Evolutionary conservation across 768 basidiomycete genomes (phyloP).

Genomic region (Termitomyces sp.): DNA sequence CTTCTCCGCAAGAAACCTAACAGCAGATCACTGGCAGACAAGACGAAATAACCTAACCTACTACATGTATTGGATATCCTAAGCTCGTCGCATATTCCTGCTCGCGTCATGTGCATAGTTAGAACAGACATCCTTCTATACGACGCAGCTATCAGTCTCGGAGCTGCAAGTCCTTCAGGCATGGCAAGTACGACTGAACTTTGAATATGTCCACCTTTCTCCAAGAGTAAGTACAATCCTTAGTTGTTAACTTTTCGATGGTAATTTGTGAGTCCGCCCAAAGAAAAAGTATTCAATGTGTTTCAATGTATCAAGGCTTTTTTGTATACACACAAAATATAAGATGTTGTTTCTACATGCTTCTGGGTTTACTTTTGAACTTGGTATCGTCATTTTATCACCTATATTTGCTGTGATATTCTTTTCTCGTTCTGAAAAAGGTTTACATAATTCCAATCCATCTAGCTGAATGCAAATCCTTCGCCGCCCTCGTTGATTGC

Average conservation of each 20-base stretch:
- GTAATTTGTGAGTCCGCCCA: neutral
- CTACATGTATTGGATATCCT: neutral
- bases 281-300: neutral
- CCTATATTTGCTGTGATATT: constrained; percentile 8
- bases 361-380: constrained; percentile 5
- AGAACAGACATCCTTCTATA: neutral
- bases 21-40: constrained; percentile 4
- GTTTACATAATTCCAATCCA: constrained; percentile 28
- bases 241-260: neutral
- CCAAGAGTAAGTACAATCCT: too few species aligned
- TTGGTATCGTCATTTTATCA: constrained; percentile 12
- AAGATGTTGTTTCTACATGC: constrained; percentile 17
- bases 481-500: constrained; percentile 96
- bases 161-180: neutral
- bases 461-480: constrained; percentile 81
- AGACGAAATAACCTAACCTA: constrained; percentile 6
- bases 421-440: neutral
- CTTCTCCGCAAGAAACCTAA: constrained; percentile 8
- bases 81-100: neutral
- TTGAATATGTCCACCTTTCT: too few species aligned
- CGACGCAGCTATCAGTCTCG: neutral
- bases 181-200: too few species aligned
- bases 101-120: neutral
- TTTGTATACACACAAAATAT: constrained; percentile 17
- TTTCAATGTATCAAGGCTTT: constrained; percentile 7